A percentile compares a stretch with the other conserved stretches of the same genome.
Conservation (phyloP, 2,329 filamentous ascomycete species). For the Lachnellula occidentalis region DNA sequence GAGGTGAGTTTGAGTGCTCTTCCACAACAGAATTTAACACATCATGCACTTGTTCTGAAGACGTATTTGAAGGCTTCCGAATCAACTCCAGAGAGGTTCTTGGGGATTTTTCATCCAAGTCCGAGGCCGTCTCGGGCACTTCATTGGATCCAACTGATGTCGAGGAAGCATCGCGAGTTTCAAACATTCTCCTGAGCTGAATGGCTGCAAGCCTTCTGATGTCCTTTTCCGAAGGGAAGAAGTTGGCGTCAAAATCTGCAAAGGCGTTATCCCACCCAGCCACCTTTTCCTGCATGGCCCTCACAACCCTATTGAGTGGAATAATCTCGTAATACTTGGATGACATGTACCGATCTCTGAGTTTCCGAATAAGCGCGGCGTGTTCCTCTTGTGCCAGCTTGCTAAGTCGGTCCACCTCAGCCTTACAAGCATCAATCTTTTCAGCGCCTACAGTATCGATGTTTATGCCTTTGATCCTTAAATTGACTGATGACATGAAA, state of each 20-base stretch:
- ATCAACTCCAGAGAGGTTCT: conserved; percentile 27
- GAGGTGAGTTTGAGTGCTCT: conserved; percentile 31
- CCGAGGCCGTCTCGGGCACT: conserved; percentile 48
- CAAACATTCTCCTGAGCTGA: conserved; percentile 91
- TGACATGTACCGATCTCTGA: conserved; percentile 87
- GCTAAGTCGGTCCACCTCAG: conserved; percentile 71
- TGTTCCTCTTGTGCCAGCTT: conserved; percentile 84
- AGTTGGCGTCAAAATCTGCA: conserved; percentile 84
- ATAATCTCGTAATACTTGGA: conserved; percentile 97
- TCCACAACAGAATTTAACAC: conserved; percentile 58
- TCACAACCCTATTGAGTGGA: conserved; percentile 81
- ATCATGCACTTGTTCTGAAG: conserved; percentile 57
- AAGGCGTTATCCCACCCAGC: conserved; percentile 92
- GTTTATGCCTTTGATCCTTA: conserved; percentile 79
- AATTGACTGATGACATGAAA: conserved; percentile 84
- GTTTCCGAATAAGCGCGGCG: conserved; percentile 61
- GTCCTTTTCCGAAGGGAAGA: conserved; percentile 91
- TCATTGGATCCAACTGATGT: conserved; percentile 68
- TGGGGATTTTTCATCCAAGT: conserved; percentile 40
- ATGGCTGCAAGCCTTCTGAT: conserved; percentile 86
- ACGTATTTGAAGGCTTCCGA: conserved; percentile 36
- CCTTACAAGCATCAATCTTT: conserved; percentile 74
- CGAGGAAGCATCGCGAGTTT: conserved; percentile 74
- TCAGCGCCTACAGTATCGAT: conserved; percentile 87
- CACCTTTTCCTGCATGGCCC: conserved; percentile 87